Evolutionary conservation across 2,329 filamentous ascomycete genomes (phyloP), one percentile per base, ranked within the genome.

Genomic region (Fusarium piperis): DNA sequence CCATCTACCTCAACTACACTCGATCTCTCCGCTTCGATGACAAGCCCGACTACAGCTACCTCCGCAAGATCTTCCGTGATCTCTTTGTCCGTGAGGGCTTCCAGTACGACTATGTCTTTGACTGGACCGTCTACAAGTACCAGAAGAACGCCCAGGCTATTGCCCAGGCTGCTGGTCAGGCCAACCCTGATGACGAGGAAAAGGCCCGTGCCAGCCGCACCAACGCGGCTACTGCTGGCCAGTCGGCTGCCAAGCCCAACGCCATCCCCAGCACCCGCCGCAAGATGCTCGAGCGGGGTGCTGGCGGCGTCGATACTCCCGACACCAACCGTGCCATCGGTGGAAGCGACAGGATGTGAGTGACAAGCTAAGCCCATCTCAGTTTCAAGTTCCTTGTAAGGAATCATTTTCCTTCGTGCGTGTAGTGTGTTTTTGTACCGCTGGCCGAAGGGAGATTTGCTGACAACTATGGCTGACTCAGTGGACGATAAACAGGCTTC

Each of bases 91-190:
- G 96, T 71, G 96, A 98, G 84, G 96, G 95, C 63, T 99, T 98
- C 91, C 96, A 99, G 87, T 98, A 99, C 84, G 96, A 99, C 85
- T 98, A 99, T 78, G 96, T 99, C 78, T 99, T 99, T 79, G 96
- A 99, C 86, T 99, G 96, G 96, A 99, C 96, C 67, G 96, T 98
- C 79, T 98, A 98, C 91, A 98, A 98, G 88, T 98, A 98, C 88
- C 95, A 98, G 90, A 98, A 98, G 92, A 98, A 98, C 78, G 95
- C 95, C 62, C 94, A 97, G 85, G 94, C 94, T 79, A 97, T 97
- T 82, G 93, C 94, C 76, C 92, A 95, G 83, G 93, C 93, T 76
- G 91, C 91, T 74, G 91, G 88, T 75, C 86, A 90, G 79, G 85
- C 84, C 65, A 87, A 89, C 82, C 90, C 89, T 75, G 92, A 94